Evolutionary conservation across 345 rosid genomes (phyloP).

Genomic region (Ceriops zippeliana): DNA sequence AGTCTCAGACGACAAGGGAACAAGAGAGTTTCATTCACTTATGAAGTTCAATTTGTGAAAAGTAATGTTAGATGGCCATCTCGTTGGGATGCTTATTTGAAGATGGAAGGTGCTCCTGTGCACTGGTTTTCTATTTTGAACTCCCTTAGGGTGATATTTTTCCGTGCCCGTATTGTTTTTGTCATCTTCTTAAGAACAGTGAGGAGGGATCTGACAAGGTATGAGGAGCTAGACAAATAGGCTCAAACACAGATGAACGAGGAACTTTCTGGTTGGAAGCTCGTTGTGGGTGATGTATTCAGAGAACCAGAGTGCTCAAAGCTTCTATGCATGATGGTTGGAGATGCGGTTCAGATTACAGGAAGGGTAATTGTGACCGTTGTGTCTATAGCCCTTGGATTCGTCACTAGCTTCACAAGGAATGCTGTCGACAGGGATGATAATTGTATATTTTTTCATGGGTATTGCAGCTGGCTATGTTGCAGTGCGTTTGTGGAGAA

Average conservation of each 20-base stretch:
- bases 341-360: conserved; percentile 70
- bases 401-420: conserved; percentile 83
- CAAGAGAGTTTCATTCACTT: conserved; percentile 72
- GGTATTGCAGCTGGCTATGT: conserved; percentile 71
- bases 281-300: conserved; percentile 84
- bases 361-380: conserved; percentile 74
- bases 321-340: conserved; percentile 78
- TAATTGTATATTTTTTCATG: conserved; percentile 66
- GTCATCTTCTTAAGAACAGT: conserved; percentile 81
- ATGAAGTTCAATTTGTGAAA: conserved; percentile 73
- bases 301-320: conserved; percentile 67
- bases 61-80: conserved; percentile 76
- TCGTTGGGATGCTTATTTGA: conserved; percentile 86
- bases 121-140: conserved; percentile 84
- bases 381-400: conserved; percentile 70
- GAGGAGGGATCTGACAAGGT: conserved; percentile 79
- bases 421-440: conserved; percentile 84
- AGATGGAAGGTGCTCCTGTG: conserved; percentile 84
- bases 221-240: conserved; percentile 77
- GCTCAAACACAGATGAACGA: conserved; percentile 85
- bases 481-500: conserved; percentile 69
- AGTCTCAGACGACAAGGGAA: conserved; percentile 71
- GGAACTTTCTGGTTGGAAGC: conserved; percentile 89
- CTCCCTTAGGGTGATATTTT: conserved; percentile 72
- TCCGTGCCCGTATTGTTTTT: conserved; percentile 71